Percentiles rank a stretch among this genome's conserved stretches.
Conservation (phyloP, 2,329 filamentous ascomycete species). For the Neonectria punicea region DNA sequence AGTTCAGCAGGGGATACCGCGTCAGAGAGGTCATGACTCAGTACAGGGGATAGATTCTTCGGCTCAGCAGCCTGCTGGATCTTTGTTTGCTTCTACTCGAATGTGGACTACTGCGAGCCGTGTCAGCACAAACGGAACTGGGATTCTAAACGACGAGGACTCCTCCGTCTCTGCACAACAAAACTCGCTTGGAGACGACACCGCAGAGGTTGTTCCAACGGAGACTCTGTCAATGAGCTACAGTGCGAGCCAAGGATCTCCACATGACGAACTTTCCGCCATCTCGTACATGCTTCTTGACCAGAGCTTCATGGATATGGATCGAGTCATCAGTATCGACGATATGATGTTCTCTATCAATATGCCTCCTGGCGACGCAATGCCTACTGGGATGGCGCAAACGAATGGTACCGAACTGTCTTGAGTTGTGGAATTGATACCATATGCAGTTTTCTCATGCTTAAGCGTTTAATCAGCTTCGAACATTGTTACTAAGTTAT, state of each 20-base stretch:
- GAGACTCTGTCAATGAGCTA: background rate
- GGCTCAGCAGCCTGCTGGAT: background rate
- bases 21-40: background rate
- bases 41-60: background rate
- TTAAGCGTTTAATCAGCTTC: no score
- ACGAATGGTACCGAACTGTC: background rate
- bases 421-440: background rate
- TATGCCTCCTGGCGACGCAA: background rate
- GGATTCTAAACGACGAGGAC: background rate
- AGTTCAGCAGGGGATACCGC: background rate
- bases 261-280: slow-evolving; percentile 15
- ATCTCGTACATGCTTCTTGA: slow-evolving; percentile 18
- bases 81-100: background rate
- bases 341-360: slow-evolving; percentile 18
- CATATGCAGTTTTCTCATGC: background rate
- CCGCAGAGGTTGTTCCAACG: background rate
- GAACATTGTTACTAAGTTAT: no score
- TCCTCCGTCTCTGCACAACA: background rate
- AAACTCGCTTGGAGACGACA: background rate
- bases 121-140: background rate
- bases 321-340: slow-evolving; percentile 21
- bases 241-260: slow-evolving; percentile 7
- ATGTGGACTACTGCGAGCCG: background rate
- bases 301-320: slow-evolving; percentile 18
- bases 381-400: background rate